Base-by-base conservation (phyloP, 345 rosid species). In the Pistacia integerrima region DNA sequence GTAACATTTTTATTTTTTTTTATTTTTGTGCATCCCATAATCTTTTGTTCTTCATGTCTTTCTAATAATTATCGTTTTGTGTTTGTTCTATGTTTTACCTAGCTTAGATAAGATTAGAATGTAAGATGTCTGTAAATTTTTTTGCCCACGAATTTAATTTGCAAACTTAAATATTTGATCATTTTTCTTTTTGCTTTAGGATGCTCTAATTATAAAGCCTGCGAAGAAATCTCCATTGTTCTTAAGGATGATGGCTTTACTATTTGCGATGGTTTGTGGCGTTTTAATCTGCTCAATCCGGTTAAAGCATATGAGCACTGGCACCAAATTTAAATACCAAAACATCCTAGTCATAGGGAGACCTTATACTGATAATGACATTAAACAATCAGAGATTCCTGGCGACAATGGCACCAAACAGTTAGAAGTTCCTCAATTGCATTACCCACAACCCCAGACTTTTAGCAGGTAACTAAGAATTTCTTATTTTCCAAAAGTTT, bases 401-500 rank as follows among this genome's bases (percentile, higher is more conserved):
- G 17, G 8, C 3, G 71, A 63, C 30, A 65, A 28, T 55, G 78
- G 69, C 30, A 46, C 65, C 16, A 8, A 59, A 52, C 69, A 74
- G 3, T 33, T 77, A 17, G 83, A 84, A 73, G 59, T 81, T 69
- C 86, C 92, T 71, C 70, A 18, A 16, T 36, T 89, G 77, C 98
- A 96, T 77, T 96, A 87, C 85, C 99, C 98, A 13, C 81, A 74
- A 74, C 99, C 99, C 18, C 78, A 85, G 70, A 92, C 97, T 77
- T 93, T 93, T 84, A 91, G 79, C 79, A 81, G 98, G 99, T 96
- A 88, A 60, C 25, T 25, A 11, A 64, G 12, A 11, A 71, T 76
- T 54, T n/a, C 11, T 49, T 11, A 28, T 73, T 63, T 62, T 17
- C n/a, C 17, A 2, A 8, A 67, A 70, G 20, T 74, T 65, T 46